Conservation (phyloP, 2,329 filamentous ascomycete species). For the Verticillium longisporum region DNA sequence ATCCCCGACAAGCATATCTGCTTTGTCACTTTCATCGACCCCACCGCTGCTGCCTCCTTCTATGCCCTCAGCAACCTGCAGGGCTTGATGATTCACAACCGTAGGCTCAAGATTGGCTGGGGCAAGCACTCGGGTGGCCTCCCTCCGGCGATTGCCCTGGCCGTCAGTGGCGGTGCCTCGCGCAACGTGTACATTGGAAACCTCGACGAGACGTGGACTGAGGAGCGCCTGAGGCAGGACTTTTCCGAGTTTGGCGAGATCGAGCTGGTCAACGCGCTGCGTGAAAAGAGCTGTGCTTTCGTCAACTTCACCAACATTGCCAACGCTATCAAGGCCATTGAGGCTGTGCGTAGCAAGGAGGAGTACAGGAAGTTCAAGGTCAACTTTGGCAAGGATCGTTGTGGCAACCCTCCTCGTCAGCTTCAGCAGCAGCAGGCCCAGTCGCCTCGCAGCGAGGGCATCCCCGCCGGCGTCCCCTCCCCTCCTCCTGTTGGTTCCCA, state of each 20-base stretch:
- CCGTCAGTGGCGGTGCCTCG: constrained; percentile 94
- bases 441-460: constrained; percentile 58
- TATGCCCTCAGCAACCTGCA: constrained; percentile 97
- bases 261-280: constrained; percentile 90
- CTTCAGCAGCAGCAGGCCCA: constrained; percentile 51
- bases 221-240: constrained; percentile 91
- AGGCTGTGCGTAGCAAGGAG: constrained; percentile 87
- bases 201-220: constrained; percentile 92
- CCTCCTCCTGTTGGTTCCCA: neutral
- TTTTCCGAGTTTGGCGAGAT: constrained; percentile 98
- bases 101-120: constrained; percentile 97
- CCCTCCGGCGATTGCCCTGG: constrained; percentile 89
- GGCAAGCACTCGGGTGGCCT: constrained; percentile 97
- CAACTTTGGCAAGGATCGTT: constrained; percentile 98
- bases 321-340: constrained; percentile 98
- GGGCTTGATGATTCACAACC: constrained; percentile 98
- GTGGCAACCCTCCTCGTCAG: constrained; percentile 92
- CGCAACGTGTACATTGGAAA: constrained; percentile 98
- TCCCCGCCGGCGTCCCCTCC: constrained; percentile 37
- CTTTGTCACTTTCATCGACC: constrained; percentile 99
- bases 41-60: constrained; percentile 94
- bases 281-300: constrained; percentile 98
- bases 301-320: constrained; percentile 99
- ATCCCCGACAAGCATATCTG: constrained; percentile 99
- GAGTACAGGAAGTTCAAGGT: constrained; percentile 99